These are phyloP conservation scores for Pterulicium gracile DNA, from an alignment of 1,284 basidiomycete genomes.

Conservation along the genomic window DNA sequence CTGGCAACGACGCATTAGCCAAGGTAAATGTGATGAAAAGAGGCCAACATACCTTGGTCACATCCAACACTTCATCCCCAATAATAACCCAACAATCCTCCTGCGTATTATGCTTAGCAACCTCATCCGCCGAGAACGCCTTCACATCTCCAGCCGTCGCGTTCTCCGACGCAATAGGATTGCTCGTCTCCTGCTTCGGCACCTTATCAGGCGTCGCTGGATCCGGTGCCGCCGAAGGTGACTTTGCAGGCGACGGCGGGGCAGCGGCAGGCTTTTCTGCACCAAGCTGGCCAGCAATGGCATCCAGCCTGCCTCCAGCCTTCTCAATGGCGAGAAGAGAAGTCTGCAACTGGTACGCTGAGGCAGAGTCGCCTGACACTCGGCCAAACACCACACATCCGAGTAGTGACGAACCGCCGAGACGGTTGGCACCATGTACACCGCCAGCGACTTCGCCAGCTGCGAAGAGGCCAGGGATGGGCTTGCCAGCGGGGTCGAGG, in stretches of 20 bases:
- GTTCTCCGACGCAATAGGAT: too few relatives aligned
- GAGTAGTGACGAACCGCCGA: constrained; percentile 82
- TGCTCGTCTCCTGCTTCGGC: too few relatives aligned
- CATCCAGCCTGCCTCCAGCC: constrained; percentile 73
- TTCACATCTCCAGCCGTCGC: constrained; percentile 26
- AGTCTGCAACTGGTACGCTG: constrained; percentile 46
- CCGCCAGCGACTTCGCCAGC: constrained; percentile 95
- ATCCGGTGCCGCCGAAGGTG: background rate
- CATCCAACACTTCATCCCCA: constrained; percentile 79
- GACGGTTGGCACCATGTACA: constrained; percentile 95
- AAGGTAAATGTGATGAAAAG: too few relatives aligned
- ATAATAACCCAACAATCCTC: constrained; percentile 90
- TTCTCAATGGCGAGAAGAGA: constrained; percentile 45
- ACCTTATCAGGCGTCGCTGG: too few relatives aligned
- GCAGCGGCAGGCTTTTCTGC: too few relatives aligned
- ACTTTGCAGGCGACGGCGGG: background rate
- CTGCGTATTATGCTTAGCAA: constrained; percentile 84
- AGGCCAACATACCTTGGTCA: too few relatives aligned
- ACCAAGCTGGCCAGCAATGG: constrained; percentile 72
- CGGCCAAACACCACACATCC: constrained; percentile 96
- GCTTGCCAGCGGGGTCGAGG: constrained; percentile 60
- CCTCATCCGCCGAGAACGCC: constrained; percentile 63
- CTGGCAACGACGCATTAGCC: too few relatives aligned
- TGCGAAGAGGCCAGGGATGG: constrained; percentile 85
- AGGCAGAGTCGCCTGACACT: constrained; percentile 81